These are phyloP conservation scores for Pleurotus djamor DNA, from an alignment of 768 basidiomycete species.

Conservation along the genomic window DNA sequence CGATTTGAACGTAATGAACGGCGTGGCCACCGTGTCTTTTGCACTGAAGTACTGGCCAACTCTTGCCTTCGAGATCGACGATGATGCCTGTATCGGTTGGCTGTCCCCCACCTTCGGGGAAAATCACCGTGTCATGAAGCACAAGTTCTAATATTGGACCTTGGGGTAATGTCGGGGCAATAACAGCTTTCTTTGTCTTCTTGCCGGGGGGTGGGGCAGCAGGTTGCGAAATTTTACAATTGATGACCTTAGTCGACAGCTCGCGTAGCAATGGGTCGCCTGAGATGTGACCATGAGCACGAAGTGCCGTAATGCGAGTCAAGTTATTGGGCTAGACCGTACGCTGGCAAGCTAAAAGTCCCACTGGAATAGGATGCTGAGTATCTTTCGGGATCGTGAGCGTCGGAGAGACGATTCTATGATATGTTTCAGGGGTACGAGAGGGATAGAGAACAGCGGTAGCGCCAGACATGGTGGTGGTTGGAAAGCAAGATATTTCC, in stretches of 20 bases:
- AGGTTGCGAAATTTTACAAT: constrained; percentile 43
- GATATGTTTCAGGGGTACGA: constrained; percentile 55
- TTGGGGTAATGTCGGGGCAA: constrained; percentile 38
- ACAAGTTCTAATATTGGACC: constrained; percentile 61
- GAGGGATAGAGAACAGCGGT: constrained; percentile 40
- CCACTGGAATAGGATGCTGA: constrained; percentile 60
- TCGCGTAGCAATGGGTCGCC: constrained; percentile 69
- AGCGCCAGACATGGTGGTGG: constrained; percentile 27
- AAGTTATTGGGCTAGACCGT: constrained; percentile 12
- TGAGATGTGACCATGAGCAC: constrained; percentile 19
- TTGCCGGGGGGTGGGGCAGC: constrained; percentile 39
- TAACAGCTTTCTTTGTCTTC: constrained; percentile 55
- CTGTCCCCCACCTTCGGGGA: constrained; percentile 84
- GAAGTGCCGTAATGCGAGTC: constrained; percentile 2
- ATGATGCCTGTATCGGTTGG: constrained; percentile 71
- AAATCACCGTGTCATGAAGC: constrained; percentile 75
- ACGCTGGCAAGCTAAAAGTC: constrained; percentile 81
- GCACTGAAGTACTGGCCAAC: constrained; percentile 62
- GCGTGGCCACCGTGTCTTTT: constrained; percentile 72
- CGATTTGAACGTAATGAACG: constrained; percentile 64
- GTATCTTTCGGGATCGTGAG: constrained; percentile 53
- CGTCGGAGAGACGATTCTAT: constrained; percentile 59
- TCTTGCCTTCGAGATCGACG: constrained; percentile 36
- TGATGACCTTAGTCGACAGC: constrained; percentile 56
- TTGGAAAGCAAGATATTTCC: constrained; percentile 21